Evolutionary conservation across 2,329 filamentous ascomycete species (phyloP).

Genomic region (Monosporascus ibericus): DNA sequence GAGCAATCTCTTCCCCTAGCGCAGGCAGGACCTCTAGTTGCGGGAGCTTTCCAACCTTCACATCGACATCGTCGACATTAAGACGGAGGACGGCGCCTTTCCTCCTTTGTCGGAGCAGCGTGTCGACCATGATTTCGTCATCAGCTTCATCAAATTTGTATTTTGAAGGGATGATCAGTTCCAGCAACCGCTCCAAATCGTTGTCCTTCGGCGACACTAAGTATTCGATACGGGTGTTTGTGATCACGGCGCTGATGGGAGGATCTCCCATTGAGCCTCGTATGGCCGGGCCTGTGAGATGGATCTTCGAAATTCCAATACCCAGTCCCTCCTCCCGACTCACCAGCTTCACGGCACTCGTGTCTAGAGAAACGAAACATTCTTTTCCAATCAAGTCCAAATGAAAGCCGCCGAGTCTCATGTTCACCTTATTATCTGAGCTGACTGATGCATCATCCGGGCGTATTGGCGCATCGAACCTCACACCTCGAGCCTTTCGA

Average conservation of each 20-base stretch:
- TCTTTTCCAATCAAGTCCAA: slow-evolving; percentile 71
- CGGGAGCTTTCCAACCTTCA: slow-evolving; percentile 55
- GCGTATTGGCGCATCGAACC: slow-evolving; percentile 49
- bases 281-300: slow-evolving; percentile 64
- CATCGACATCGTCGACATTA: slow-evolving; percentile 57
- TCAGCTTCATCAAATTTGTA: slow-evolving; percentile 80
- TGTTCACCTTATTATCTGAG: slow-evolving; percentile 62
- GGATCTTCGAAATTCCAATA: slow-evolving; percentile 69
- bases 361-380: slow-evolving; percentile 67
- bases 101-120: slow-evolving; percentile 74
- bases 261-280: slow-evolving; percentile 47
- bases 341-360: slow-evolving; percentile 76
- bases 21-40: slow-evolving; percentile 62
- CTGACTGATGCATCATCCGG: slow-evolving; percentile 40
- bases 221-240: slow-evolving; percentile 66
- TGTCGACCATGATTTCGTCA: slow-evolving; percentile 93
- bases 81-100: slow-evolving; percentile 79
- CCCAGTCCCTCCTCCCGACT: slow-evolving; percentile 67
- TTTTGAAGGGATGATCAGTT: slow-evolving; percentile 85
- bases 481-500: slow-evolving; percentile 48
- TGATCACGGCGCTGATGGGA: slow-evolving; percentile 57
- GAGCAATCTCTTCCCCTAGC: slow-evolving; percentile 72
- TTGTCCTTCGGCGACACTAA: slow-evolving; percentile 65
- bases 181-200: slow-evolving; percentile 76
- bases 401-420: slow-evolving; percentile 70